phyloP scores from a whole-genome alignment of 2,329 filamentous ascomycete species.

The Fusarium sambucinum region DNA sequence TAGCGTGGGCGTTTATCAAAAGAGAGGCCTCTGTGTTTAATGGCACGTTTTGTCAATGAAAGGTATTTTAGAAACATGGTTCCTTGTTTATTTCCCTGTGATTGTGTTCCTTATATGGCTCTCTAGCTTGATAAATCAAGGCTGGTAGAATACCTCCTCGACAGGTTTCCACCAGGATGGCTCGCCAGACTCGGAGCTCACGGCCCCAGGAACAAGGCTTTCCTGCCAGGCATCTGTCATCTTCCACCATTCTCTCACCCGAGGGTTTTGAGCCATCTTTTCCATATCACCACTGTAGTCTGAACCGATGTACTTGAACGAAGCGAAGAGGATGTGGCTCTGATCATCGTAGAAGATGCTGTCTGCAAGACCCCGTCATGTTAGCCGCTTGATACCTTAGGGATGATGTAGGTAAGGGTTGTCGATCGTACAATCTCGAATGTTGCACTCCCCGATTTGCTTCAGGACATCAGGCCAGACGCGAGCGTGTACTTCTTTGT shows the following conservation, averaged over 20 bases:
- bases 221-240: constrained; percentile 84
- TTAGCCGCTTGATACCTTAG: neutral
- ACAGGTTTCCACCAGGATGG: constrained; percentile 77
- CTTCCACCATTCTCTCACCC: constrained; percentile 82
- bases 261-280: constrained; percentile 77
- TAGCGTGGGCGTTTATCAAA: constrained; percentile 49
- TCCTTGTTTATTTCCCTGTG: neutral
- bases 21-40: constrained; percentile 32
- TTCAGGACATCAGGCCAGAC: constrained; percentile 83
- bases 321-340: constrained; percentile 75
- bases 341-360: constrained; percentile 77
- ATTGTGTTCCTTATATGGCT: neutral
- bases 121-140: constrained; percentile 49
- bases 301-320: constrained; percentile 82
- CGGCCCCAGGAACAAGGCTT: constrained; percentile 69
- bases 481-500: constrained; percentile 78
- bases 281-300: constrained; percentile 81
- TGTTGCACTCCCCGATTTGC: constrained; percentile 81
- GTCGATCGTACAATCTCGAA: constrained; percentile 72
- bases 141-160: constrained; percentile 75
- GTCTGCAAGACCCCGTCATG: constrained; percentile 61
- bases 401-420: neutral
- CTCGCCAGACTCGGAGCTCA: constrained; percentile 68
- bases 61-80: constrained; percentile 7
- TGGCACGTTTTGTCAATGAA: constrained; percentile 36